phyloP scores from a whole-genome alignment of 1,284 basidiomycete genomes.

The Tylopilus orsonianus region DNA sequence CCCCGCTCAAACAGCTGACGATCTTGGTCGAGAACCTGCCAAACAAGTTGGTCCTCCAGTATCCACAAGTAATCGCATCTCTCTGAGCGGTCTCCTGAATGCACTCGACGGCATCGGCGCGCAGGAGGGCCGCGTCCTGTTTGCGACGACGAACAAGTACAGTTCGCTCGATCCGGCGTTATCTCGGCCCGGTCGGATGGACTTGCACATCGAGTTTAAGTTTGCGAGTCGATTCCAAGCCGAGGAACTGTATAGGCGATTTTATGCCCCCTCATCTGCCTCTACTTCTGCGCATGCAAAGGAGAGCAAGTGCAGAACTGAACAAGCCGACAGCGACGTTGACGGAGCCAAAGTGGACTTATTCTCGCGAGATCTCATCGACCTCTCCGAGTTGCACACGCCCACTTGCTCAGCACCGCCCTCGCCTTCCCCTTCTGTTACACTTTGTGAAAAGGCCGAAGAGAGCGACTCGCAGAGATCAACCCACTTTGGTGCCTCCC shows the following conservation, averaged over 20 bases:
- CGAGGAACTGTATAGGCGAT: constrained; percentile 58
- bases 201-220: constrained; percentile 74
- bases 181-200: constrained; percentile 76
- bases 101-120: constrained; percentile 75
- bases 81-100: constrained; percentile 71
- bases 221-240: constrained; percentile 68
- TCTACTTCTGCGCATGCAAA: not conserved
- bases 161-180: constrained; percentile 67
- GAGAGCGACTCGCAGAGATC: constrained; percentile 24
- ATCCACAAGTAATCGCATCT: constrained; percentile 38
- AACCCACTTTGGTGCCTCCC: constrained; percentile 32
- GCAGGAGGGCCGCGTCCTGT: constrained; percentile 74
- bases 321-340: not conserved
- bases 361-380: constrained; percentile 18
- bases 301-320: constrained; percentile 2
- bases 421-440: not conserved
- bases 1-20: not conserved
- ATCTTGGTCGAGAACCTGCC: not conserved
- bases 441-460: constrained; percentile 20
- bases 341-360: not conserved
- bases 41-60: constrained; percentile 2
- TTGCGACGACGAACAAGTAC: constrained; percentile 77
- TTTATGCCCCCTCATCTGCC: constrained; percentile 52
- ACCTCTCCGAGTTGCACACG: constrained; percentile 11
- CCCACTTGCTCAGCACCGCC: not conserved